phyloP scores from a whole-genome alignment of 371 early-diverging fungal species.

The Mucor velutinosus region DNA sequence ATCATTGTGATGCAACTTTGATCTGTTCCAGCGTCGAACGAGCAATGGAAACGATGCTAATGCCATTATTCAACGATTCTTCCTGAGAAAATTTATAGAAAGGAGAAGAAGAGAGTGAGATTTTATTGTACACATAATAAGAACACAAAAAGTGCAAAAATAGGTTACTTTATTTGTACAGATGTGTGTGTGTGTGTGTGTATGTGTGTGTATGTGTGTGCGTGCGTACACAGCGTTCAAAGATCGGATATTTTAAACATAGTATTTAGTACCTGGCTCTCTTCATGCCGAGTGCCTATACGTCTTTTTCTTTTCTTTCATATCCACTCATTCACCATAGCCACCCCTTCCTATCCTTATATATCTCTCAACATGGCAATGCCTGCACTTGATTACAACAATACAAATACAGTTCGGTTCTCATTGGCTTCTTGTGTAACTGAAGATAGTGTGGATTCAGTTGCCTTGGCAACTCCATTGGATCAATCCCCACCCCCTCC shows the following conservation, averaged over 20 bases:
- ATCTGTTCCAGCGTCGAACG: constrained; percentile 24
- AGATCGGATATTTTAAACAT: constrained; percentile 12
- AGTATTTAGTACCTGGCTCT: constrained; percentile 9
- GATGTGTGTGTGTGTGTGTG: neutral
- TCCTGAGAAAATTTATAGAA: neutral
- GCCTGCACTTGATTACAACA: constrained; percentile 8
- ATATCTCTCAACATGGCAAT: constrained; percentile 5
- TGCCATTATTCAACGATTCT: constrained; percentile 7
- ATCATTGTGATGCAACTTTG: constrained; percentile 13
- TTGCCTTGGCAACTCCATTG: constrained; percentile 35
- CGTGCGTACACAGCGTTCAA: neutral
- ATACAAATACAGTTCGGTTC: constrained; percentile 22
- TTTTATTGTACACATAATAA: neutral
- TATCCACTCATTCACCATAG: neutral
- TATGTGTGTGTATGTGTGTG: neutral
- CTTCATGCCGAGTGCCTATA: neutral
- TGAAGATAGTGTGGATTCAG: constrained; percentile 40
- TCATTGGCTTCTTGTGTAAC: constrained; percentile 40
- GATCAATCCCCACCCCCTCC: constrained; percentile 38
- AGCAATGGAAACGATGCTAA: constrained; percentile 27
- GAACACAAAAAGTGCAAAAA: constrained; percentile 6
- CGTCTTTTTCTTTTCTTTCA: constrained; percentile 3
- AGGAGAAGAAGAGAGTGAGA: constrained; percentile 4
- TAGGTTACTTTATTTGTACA: constrained; percentile 14
- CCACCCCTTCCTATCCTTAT: constrained; percentile 13